Base-by-base conservation (phyloP, 2,329 filamentous ascomycete species). In the Epichloe baconii region DNA sequence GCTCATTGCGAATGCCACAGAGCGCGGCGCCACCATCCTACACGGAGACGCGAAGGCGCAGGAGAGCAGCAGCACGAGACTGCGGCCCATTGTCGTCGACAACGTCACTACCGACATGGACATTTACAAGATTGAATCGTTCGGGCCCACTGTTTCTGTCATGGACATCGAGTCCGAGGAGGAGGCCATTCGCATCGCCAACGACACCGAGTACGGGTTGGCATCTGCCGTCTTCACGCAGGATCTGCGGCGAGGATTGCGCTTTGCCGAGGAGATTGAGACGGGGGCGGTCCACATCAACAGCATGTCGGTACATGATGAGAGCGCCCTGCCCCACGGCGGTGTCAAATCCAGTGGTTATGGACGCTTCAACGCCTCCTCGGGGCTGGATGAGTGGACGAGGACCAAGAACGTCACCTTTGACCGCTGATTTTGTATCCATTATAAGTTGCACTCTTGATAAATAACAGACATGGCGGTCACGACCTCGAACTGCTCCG, bases 181-280 rank as follows among this genome's bases (percentile, higher is more conserved):
- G 35, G 83, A 89, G 56, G 87, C 86, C 0, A 66, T 93, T 23
- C 69, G 73, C 34, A 70, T 91, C 17, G 86, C 87, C 14, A 94
- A 95, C 61, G 85, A 91, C 59, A 88, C 84, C 1, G 84, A 88
- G 47, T 93, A 89, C 62, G 88, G 88, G 3, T 74, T 94, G 10
- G 72, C 74, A 2, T 76, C 80, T 3, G 77, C 86, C 0, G 77
- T 94, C 2, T 94, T 88, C 64, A 89, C 86, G 0, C 70, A 77
- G 57, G 80, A 88, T 61, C 66, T 91, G 49, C 67, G 73, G 47
- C 69, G 72, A 42, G 83, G 74, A 0, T 62, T 86, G 54, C 70
- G 76, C 5, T 65, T 86, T n/a, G 81, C 82, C 5, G 74, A 69
- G 56, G 71, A 73, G 53, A 78, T 86, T 52, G 81, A 91, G 62